Evolutionary conservation across 192 early-diverging fungal genomes (phyloP), one percentile per base, ranked within the genome.

Genomic region (Lunasporangiospora selenospora): DNA sequence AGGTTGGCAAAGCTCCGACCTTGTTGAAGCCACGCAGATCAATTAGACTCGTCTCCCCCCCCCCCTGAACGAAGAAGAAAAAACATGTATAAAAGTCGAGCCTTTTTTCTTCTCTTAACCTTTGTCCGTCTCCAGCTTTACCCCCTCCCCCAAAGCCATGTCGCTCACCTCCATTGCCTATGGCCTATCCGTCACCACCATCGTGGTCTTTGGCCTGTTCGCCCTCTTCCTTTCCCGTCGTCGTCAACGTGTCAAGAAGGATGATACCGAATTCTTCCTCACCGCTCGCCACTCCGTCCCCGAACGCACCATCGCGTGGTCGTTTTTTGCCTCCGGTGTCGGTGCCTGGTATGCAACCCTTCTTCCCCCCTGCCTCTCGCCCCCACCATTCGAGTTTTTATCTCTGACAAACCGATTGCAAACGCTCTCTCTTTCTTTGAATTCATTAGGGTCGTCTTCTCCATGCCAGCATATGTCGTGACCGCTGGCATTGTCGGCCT

Each of bases 401-500:
- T n/a, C n/a, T n/a, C n/a, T 27, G 29, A 26, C 16, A 47, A 15
- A 47, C 5, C 11, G 12, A 38, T 29, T 9, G 15, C 32, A 34
- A 19, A 16, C 31, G 21, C 3, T 41, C 38, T 19, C 12, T 11
- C 6, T 39, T 21, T 5, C 43, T 27, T 13, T 21, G n/a, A n/a
- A 13, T 11, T n/a, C 39, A 12, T 15, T 21, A 82, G 86, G 42
- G 87, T 88, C 41, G 77, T 90, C 63, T 89, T 85, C 41, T 80
- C 84, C 9, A 75, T 90, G 47, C 88, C 88, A 49, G 79, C 86
- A 32, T 82, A 87, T 42, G 88, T 83, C 30, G 80, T 86, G 38
- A 82, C 83, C 32, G 83, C 82, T 15, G 89, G 89, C 21, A 79
- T 90, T 27, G 76, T 87, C 9, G 89, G 89, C 15, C 77, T 88